Base-by-base conservation (phyloP, 306 rosid genomes). In the Cicer pinnatifidum region DNA sequence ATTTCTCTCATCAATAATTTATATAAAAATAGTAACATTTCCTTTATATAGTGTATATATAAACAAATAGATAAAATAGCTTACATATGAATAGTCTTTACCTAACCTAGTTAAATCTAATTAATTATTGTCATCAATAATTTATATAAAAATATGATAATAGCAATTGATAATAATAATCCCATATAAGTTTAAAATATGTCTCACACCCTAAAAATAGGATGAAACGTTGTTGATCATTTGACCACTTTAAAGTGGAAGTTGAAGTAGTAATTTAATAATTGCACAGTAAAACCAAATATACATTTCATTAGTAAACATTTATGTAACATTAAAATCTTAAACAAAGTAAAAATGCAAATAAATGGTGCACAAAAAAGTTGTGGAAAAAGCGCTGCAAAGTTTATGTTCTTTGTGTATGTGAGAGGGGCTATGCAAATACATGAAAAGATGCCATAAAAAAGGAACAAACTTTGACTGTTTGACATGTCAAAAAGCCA, bases 331-430 rank as follows among this genome's bases (percentile, higher is more conserved):
- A 17, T 15, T 3, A 15, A 33, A 69, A 20, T 71, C 66, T 57
- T 13, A 13, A 53, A 51, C 10, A 39, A 39, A 41, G 16, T 28
- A 40, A 61, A 61, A 45, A 67, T 56, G 39, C 23, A 57, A 76
- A 76, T 57, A 2, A 45, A 77, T 38, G 67, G 69, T 76, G 16
- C 68, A 76, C 10, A 76, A 43, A 73, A 73, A 43, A 60, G 48
- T 51, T 5, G 15, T 43, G 7, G 37, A 51, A 64, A 48, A 65
- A 19, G 75, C 13, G 40, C 41, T 56, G 28, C 23, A 71, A 71
- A 58, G 44, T 56, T 71, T 9, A 13, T 71, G 67, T 54, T 57
- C n/a, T 72, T 57, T 23, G 65, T 28, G 38, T 12, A 45, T 13
- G 17, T 40, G 33, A 9, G 12, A 35, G 11, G 38, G 35, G 5